Conservation (phyloP, 805 yeast genomes). For the Starmerella potacharoeniae region DNA sequence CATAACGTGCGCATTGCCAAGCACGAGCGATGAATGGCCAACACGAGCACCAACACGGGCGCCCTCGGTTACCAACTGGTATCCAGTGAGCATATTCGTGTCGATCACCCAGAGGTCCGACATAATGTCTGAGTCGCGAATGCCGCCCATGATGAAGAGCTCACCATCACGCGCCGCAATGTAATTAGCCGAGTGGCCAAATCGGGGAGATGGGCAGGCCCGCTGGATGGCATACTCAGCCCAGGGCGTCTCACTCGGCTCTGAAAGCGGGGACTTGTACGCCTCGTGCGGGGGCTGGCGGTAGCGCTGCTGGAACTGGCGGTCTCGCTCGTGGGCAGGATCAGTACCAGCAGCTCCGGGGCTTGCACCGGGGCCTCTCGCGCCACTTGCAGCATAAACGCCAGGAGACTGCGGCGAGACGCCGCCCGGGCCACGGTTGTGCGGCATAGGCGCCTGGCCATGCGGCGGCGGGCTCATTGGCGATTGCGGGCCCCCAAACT, state of each 20-base stretch:
- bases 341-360: not conserved
- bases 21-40: constrained; percentile 83
- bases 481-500: not conserved
- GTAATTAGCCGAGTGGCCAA: constrained; percentile 79
- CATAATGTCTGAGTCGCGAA: constrained; percentile 80
- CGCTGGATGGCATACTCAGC: constrained; percentile 27
- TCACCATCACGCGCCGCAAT: constrained; percentile 70
- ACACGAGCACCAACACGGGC: constrained; percentile 79
- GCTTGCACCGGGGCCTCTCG: not conserved
- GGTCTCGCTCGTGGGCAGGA: constrained; percentile 1
- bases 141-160: constrained; percentile 85
- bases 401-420: not conserved
- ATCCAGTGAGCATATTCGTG: constrained; percentile 38
- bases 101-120: constrained; percentile 91
- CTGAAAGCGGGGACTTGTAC: constrained; percentile 11
- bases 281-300: constrained; percentile 8
- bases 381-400: not conserved
- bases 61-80: constrained; percentile 59
- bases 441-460: not conserved
- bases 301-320: constrained; percentile 15
- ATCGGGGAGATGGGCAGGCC: constrained; percentile 83
- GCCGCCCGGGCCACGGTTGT: not conserved
- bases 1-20: constrained; percentile 89
- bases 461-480: constrained; percentile 5
- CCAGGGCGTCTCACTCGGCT: constrained; percentile 28